Base-by-base conservation (phyloP, 2,329 filamentous ascomycete genomes). In the Diaporthe citriasiana region DNA sequence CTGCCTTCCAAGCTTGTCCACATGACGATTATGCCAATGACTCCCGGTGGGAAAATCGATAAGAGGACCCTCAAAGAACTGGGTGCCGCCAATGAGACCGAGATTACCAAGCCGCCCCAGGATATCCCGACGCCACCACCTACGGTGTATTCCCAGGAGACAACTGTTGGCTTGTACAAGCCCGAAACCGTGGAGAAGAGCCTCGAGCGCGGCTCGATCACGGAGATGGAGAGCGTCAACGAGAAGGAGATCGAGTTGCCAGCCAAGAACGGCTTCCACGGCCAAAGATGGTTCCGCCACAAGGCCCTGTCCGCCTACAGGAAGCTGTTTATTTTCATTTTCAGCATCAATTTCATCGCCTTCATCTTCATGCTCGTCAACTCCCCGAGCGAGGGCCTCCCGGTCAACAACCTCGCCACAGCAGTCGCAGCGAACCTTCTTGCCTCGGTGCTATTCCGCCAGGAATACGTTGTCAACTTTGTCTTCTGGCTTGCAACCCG, bases 11-110 rank as follows among this genome's bases (percentile, higher is more conserved):
- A 81, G 60, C 85, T 87, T 78, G 82, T 85, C 40, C 81, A 83
- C 30, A 79, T 88, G 6, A 78, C 82, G 0, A 80, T 81, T 3
- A 83, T 91, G 35, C 87, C 88, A 0, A 81, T 88, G 33, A 90
- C 89, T 0, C 76, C 83, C 3, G 90, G 91, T 74, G 89, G 89
- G 57, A 91, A 91, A 80, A 84, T 89, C 56, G 86, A 91, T 79
- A 90, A 89, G 82, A 82, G 80, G 30, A 80, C 81, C 7, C 84
- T 91, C 4, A 80, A 78, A 55, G 50, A 75, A 53, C n/a, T 65
- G 40, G 19, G 63, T 65, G 15, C 60, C 56, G 30, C 60, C 25
- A 59, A 50, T 27, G 51, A 71, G 22, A 8, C 60, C 25, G 47
- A 68, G 47, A 40, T 71, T 9, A 71, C 70, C 33, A 77, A 74